Evolutionary conservation across 2,329 filamentous ascomycete species (phyloP).

Genomic region (Trichoderma atroviride): DNA sequence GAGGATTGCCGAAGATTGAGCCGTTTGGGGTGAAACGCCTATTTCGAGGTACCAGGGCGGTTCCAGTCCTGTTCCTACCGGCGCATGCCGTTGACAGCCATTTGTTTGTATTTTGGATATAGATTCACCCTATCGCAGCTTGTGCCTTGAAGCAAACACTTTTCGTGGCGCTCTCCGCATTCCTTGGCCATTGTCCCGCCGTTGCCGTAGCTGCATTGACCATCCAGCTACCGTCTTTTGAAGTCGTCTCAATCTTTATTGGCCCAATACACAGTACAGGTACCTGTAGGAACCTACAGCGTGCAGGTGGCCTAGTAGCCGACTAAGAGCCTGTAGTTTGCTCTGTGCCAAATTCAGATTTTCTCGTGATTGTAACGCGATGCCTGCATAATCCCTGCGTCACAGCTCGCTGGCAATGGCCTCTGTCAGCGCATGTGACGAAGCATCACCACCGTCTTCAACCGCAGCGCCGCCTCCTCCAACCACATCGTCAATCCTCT

Average conservation of each 20-base stretch:
- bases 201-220: not conserved
- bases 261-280: not conserved
- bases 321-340: too few species aligned
- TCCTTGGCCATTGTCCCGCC: not conserved
- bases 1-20: constrained; percentile 31
- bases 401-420: not conserved
- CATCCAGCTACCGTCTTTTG: not conserved
- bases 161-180: not conserved
- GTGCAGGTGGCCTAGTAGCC: not conserved
- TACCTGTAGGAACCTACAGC: not conserved
- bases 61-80: not conserved
- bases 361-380: not conserved
- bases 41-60: not conserved
- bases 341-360: not conserved
- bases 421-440: constrained; percentile 5
- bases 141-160: not conserved
- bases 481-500: constrained; percentile 39
- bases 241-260: not conserved
- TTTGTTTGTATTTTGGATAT: not conserved
- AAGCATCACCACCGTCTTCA: not conserved
- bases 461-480: not conserved
- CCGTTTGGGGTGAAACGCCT: not conserved
- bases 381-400: not conserved
- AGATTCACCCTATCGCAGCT: not conserved
- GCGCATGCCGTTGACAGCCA: not conserved